Evolutionary conservation across 2,329 filamentous ascomycete species (phyloP).

Genomic region (Sporothrix schenckii): DNA sequence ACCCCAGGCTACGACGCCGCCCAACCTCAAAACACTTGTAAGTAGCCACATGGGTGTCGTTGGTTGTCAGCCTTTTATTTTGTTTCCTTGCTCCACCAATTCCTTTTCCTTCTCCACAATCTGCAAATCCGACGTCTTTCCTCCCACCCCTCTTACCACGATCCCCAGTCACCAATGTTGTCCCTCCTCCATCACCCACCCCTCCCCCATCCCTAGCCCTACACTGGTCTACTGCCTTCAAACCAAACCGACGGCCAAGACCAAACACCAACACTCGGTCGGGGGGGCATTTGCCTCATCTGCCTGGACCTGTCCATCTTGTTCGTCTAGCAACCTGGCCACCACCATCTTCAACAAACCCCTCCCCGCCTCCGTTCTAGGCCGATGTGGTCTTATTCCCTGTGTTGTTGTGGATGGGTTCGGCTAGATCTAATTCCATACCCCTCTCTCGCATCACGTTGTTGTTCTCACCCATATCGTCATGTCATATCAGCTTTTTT

Average conservation of each 20-base stretch:
- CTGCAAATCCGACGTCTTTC: conserved; percentile 20
- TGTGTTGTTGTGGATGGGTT: conserved; percentile 5
- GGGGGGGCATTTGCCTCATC: not conserved
- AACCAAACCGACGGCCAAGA: not conserved
- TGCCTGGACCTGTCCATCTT: not conserved
- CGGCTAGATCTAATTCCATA: not conserved
- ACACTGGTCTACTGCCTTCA: conserved; percentile 18
- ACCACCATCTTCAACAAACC: not conserved
- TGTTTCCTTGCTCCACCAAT: conserved; percentile 24
- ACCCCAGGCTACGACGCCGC: not conserved
- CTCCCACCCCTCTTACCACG: not conserved
- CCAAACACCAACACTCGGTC: conserved; percentile 15
- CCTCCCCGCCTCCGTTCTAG: conserved; percentile 7
- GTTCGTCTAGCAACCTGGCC: not conserved
- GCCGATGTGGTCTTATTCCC: not conserved
- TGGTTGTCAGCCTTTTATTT: not conserved
- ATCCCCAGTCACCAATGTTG: conserved; percentile 6
- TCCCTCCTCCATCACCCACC: not conserved
- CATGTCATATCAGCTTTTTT: conserved; percentile 6
- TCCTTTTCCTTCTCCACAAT: conserved; percentile 26
- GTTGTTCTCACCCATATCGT: conserved; percentile 26
- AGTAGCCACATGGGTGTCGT: not conserved
- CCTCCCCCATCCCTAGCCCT: conserved; percentile 25
- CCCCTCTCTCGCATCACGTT: conserved; percentile 29
- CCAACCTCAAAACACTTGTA: conserved; percentile 11